Evolutionary conservation across 148 eudicot species (phyloP), one percentile per base, ranked within the genome.

Genomic region (Fallopia convolvulus): DNA sequence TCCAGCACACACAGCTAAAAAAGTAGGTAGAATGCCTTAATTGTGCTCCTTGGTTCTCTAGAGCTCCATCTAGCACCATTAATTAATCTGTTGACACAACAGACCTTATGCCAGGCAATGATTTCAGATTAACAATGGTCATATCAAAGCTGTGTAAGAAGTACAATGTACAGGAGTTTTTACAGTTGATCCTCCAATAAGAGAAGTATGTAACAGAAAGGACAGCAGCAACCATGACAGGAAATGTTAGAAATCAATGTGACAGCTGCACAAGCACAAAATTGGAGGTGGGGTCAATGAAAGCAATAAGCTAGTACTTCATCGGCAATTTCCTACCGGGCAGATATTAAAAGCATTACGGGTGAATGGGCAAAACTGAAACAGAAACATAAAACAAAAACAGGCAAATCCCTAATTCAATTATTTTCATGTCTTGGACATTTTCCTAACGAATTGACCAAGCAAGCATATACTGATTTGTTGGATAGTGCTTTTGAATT

Each of bases 271-370:
- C 46, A 39, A 39, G 44, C 72, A 39, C 42, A 68, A 63, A 63
- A 63, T 12, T 63, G 70, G 70, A 63, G 70, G 70, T 63, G 70
- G 70, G 70, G 70, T 30, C 70, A 63, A 15, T 68, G 72, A 39
- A 36, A 68, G 72, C 36, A 8, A 68, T 14, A 33, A 68, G 4
- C 46, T 32, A 21, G 30, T 58, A 58, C 41, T 30, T 5, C n/a
- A 12, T 65, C 66, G 23, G 66, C 66, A 60, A 60, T 60, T 20
- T 26, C 32, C n/a, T 60, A 12, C 66, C 66, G 33, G 66, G 32
- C 32, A 21, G 66, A 60, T 60, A 60, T 60, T 60, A 20, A 21
- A 60, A 60, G 13, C 32, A 10, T 60, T n/a, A 26, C 66, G 23
- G 66, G n/a, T 5, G 0, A 55, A 55, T 14, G 3, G 61, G 61